Conservation (phyloP, 208 protist species). For the Leishmania lainsoni region DNA sequence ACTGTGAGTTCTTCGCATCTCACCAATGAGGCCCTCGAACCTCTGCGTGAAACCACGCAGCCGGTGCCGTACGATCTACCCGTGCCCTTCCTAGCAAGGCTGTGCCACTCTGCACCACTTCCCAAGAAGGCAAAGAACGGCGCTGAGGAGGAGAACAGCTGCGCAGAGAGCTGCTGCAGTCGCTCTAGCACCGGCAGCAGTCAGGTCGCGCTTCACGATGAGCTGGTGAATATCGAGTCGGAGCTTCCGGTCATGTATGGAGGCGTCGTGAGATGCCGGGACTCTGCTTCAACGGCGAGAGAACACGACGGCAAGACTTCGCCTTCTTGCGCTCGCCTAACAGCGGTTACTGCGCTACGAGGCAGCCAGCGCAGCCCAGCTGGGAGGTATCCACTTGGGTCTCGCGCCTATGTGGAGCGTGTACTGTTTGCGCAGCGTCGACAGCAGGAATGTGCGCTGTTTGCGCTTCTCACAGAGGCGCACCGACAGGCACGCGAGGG, state of each 20-base stretch:
- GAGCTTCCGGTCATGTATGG: constrained; percentile 2
- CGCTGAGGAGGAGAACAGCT: neutral
- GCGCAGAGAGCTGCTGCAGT: constrained; percentile 4
- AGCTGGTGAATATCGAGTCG: constrained; percentile 4
- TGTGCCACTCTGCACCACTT: neutral
- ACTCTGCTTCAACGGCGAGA: neutral
- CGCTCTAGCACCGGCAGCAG: constrained; percentile 1
- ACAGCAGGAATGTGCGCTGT: constrained; percentile 62
- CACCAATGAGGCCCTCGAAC: constrained; percentile 9
- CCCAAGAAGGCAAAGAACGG: neutral
- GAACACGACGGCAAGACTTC: neutral
- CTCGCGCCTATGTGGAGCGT: constrained; percentile 49
- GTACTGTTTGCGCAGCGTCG: constrained; percentile 45
- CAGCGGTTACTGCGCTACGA: neutral
- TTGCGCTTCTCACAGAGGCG: constrained; percentile 51
- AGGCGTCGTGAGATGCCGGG: neutral
- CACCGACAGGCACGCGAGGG: constrained; percentile 40
- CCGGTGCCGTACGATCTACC: neutral
- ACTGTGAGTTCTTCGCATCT: neutral
- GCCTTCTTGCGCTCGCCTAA: neutral
- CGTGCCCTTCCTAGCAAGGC: neutral
- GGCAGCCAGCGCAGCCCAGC: constrained; percentile 3
- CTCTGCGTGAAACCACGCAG: constrained; percentile 1
- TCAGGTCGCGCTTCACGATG: constrained; percentile 1
- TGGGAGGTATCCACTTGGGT: constrained; percentile 37